phyloP scores from a whole-genome alignment of 2,329 filamentous ascomycete species.

The Calonectria henricotiae region DNA sequence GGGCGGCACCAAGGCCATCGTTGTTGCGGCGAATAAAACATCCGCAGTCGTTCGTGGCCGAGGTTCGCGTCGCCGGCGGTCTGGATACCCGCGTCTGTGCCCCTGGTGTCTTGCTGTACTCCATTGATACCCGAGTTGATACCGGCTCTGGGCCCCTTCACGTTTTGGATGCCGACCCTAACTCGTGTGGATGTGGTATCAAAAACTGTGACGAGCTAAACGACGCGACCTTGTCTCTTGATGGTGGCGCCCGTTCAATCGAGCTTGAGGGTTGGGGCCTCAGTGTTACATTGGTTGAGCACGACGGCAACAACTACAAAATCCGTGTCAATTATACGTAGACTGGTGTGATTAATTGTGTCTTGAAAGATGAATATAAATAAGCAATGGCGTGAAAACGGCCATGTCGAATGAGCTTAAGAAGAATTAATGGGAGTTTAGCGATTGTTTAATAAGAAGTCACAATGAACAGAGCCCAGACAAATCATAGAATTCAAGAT shows the following conservation, averaged over 20 bases:
- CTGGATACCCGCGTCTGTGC: constrained; percentile 53
- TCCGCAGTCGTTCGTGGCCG: constrained; percentile 57
- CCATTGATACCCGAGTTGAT: constrained; percentile 50
- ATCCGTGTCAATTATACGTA: constrained; percentile 22
- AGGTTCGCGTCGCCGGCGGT: constrained; percentile 50
- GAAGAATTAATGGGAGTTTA: too few relatives aligned
- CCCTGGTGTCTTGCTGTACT: constrained; percentile 58
- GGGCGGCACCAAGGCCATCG: constrained; percentile 40
- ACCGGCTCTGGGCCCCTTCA: constrained; percentile 55
- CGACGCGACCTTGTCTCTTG: constrained; percentile 53
- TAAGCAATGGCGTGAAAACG: background rate
- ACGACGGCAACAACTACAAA: constrained; percentile 24
- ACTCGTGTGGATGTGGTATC: constrained; percentile 51
- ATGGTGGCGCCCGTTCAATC: constrained; percentile 21
- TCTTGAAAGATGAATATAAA: background rate
- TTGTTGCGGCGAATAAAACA: constrained; percentile 36
- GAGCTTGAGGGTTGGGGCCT: constrained; percentile 38
- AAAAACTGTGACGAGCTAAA: constrained; percentile 50
- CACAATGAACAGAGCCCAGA: too few relatives aligned
- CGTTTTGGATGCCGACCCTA: constrained; percentile 56
- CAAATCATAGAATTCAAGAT: too few relatives aligned
- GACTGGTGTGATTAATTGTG: background rate
- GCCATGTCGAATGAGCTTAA: background rate
- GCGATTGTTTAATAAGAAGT: too few relatives aligned
- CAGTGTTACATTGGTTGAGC: constrained; percentile 34